Base-by-base conservation (phyloP, 2,329 filamentous ascomycete genomes). In the Clonostachys solani region DNA sequence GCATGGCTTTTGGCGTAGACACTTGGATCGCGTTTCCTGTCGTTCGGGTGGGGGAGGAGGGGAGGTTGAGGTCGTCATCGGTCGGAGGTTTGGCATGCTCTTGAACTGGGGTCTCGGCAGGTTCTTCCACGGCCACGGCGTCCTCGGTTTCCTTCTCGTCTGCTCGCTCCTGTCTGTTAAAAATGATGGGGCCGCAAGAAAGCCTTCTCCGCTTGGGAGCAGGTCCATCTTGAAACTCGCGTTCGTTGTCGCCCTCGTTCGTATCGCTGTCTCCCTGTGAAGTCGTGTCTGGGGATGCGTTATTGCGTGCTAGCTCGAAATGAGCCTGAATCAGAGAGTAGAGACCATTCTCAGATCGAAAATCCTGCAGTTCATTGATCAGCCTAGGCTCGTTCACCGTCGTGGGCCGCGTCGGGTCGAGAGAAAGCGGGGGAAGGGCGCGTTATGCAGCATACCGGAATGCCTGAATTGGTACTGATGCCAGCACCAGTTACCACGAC, bases 401-500 rank as follows among this genome's bases (percentile, higher is more conserved):
- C 23, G 9, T 29, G 23, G 9, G 23, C 23, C 23, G 23, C 23
- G 23, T 29, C 23, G 23, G 23, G 23, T 29, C 8, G 9, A 29
- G 23, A 29, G 23, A 29, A 29, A 16, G 17, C n/a, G 12, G 16
- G 16, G 42, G 18, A 23, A 15, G 19, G 29, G 15, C 12, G 33
- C 23, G 45, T 23, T 36, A 23, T 29, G 45, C 16, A 12, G 45
- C 61, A 51, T 71, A 88, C 85, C 44, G 85, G 85, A 59, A 89
- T 89, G 47, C 86, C 86, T 52, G 83, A 87, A 60, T 87, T 89
- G 44, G 86, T 89, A 60, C 83, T 87, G 59, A 89, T 89, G 45
- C 85, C 85, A 43, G 85, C 85, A 44, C 86, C 85, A 1, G 86
- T 89, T 33, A 89, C 73, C 17, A 89, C 80, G 9, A 89, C 75